These are phyloP conservation scores for Pharus latifolius DNA, from an alignment of 176 grass and related monocot species.

Conservation along the genomic window DNA sequence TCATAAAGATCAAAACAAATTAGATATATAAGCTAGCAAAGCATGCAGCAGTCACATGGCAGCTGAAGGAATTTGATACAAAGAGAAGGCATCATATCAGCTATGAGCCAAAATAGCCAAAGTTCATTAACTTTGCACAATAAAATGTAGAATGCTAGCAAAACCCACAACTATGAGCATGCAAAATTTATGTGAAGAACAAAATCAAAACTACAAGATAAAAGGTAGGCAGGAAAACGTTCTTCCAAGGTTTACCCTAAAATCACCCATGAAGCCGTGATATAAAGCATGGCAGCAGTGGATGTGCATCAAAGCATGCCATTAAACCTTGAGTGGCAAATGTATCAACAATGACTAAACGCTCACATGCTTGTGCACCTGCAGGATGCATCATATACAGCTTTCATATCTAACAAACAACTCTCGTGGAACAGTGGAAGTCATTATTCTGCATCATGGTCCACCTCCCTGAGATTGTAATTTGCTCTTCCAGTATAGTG, in stretches of 20 bases:
- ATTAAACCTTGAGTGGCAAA: background rate
- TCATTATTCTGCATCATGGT: no score
- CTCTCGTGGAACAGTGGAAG: no score
- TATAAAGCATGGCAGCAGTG: background rate
- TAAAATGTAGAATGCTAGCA: background rate
- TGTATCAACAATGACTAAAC: no score
- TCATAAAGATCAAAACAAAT: slow-evolving; percentile 11
- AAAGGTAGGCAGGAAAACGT: background rate
- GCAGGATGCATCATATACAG: no score
- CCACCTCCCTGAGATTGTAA: background rate
- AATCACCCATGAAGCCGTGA: background rate
- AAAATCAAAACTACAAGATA: background rate
- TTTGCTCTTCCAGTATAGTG: no score
- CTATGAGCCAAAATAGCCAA: background rate
- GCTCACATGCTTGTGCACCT: no score
- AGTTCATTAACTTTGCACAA: background rate
- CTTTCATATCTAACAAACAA: background rate
- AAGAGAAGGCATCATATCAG: background rate
- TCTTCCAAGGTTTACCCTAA: background rate
- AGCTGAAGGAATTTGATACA: background rate
- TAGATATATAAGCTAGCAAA: slow-evolving; percentile 15
- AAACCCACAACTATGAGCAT: background rate
- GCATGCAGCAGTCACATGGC: background rate
- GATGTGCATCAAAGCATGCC: background rate
- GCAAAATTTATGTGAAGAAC: background rate